Evolutionary conservation across 2,329 filamentous ascomycete species (phyloP), one percentile per base, ranked within the genome.

Genomic region (Colletotrichum somersetense): DNA sequence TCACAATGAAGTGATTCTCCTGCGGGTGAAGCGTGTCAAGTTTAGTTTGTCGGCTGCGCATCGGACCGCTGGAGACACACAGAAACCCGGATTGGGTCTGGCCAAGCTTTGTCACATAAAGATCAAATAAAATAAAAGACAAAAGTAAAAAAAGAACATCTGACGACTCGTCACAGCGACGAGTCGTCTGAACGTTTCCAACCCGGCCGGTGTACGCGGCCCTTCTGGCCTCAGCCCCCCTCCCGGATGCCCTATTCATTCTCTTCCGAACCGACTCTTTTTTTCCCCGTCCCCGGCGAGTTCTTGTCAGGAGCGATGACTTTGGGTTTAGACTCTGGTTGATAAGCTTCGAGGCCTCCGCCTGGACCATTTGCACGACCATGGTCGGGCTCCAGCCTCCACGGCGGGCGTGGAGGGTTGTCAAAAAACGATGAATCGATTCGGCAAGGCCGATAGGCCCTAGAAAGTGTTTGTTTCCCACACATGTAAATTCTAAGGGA

Each of bases 151-250:
- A 12, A 38, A 53, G 18, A 20, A 7, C 30, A 35, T 58, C 40
- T 33, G 57, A 52, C 59, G 10, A 10, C 35, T 35, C 8, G 35
- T 35, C 35, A 35, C 26, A 2, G 35, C 35, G 42, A 53, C 61
- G 61, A 63, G 48, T 63, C 61, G 46, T 63, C 61, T 48, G 46
- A 63, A 44, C 35, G 33, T 53, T 53, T 30, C 46, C 26, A 38
- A 50, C n/a, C 20, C 35, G 20, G n/a, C 16, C 14, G 23, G 26
- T 38, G 61, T 52, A 26, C 4, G 58, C 16, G 30, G 40, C 14
- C 11, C 58, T 42, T 26, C 30, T 30, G 3, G 2, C 58, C 35
- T 35, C 33, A 38, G 42, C 46, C 5, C n/a, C 6, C n/a, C 58
- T 11, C 11, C 57, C 42, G n/a, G 58, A 20, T 2, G 2, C 10